A percentile compares a stretch with the other conserved stretches of the same genome.
Conservation (phyloP, 2,329 filamentous ascomycete species). For the Mycosphaerella arachidis region DNA sequence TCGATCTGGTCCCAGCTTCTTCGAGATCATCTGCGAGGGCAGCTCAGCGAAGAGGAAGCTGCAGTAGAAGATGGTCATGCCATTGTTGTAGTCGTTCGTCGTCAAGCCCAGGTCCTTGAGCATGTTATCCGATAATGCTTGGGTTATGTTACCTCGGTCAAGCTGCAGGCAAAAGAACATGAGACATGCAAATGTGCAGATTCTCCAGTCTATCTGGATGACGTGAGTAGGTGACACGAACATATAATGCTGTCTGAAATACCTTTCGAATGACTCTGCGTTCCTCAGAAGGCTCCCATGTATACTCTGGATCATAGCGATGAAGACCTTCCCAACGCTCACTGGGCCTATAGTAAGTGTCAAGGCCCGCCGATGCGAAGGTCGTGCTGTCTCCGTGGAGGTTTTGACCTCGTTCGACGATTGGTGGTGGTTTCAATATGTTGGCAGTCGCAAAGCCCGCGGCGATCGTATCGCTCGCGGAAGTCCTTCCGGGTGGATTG, state of each 20-base stretch:
- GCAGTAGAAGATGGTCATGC: constrained; percentile 63
- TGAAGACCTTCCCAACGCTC: constrained; percentile 54
- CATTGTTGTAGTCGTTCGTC: constrained; percentile 48
- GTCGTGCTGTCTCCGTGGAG: constrained; percentile 15
- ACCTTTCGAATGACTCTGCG: constrained; percentile 52
- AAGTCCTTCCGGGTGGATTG: not conserved
- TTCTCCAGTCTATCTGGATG: constrained; percentile 46
- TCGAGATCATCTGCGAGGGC: constrained; percentile 40
- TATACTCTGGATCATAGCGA: constrained; percentile 54
- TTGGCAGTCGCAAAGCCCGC: not conserved
- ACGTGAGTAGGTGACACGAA: not conserved
- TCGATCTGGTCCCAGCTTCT: constrained; percentile 42
- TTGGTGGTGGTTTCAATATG: not conserved
- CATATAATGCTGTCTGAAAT: not conserved
- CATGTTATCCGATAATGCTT: constrained; percentile 38
- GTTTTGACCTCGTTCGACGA: constrained; percentile 8
- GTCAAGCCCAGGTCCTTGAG: constrained; percentile 50
- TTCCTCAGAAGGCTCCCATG: constrained; percentile 56
- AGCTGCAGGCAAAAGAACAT: constrained; percentile 53
- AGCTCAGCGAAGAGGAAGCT: constrained; percentile 63
- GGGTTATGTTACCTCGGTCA: constrained; percentile 57
- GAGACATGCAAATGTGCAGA: constrained; percentile 50
- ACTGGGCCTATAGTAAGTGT: constrained; percentile 21
- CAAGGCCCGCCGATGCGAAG: constrained; percentile 16
- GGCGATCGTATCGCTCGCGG: not conserved